These are phyloP conservation scores for Thielaviopsis euricoi DNA, from an alignment of 2,329 filamentous ascomycete genomes.

Conservation along the genomic window DNA sequence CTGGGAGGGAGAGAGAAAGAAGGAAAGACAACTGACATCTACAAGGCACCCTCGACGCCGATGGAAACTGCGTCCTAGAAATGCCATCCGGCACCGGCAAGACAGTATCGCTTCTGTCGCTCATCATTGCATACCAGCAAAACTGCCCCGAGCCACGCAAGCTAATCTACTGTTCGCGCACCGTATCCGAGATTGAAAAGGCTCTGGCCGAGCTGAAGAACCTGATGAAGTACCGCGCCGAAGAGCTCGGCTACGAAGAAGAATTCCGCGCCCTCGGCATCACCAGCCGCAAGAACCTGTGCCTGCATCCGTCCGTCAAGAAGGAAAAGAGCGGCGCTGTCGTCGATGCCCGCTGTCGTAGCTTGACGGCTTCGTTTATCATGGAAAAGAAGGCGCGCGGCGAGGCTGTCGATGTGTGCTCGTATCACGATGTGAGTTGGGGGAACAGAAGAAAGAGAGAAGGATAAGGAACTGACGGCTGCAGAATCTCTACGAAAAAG, in stretches of 20 bases:
- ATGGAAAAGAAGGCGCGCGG: constrained; percentile 94
- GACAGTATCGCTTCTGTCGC: constrained; percentile 82
- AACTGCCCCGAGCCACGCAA: constrained; percentile 86
- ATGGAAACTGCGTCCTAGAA: constrained; percentile 89
- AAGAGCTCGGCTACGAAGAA: constrained; percentile 79
- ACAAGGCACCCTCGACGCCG: constrained; percentile 66
- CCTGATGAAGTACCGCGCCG: constrained; percentile 84
- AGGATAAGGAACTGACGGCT: neutral
- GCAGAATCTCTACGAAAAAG: constrained; percentile 80
- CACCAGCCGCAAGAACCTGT: constrained; percentile 93
- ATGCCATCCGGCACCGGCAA: constrained; percentile 99
- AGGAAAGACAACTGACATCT: neutral
- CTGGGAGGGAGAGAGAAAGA: neutral
- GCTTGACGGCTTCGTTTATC: constrained; percentile 88
- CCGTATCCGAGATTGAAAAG: constrained; percentile 99
- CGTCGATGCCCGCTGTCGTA: constrained; percentile 90
- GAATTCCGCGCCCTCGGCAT: constrained; percentile 85
- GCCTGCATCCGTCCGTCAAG: constrained; percentile 89
- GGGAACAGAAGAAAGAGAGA: neutral
- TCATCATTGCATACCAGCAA: constrained; percentile 94
- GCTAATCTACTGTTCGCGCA: constrained; percentile 97
- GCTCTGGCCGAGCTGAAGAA: constrained; percentile 79
- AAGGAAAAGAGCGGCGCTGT: constrained; percentile 87
- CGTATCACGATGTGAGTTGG: constrained; percentile 73
- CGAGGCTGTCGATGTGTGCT: constrained; percentile 83